Conservation (phyloP, 2,329 filamentous ascomycete species). For the Chaetothyriales sp. region DNA sequence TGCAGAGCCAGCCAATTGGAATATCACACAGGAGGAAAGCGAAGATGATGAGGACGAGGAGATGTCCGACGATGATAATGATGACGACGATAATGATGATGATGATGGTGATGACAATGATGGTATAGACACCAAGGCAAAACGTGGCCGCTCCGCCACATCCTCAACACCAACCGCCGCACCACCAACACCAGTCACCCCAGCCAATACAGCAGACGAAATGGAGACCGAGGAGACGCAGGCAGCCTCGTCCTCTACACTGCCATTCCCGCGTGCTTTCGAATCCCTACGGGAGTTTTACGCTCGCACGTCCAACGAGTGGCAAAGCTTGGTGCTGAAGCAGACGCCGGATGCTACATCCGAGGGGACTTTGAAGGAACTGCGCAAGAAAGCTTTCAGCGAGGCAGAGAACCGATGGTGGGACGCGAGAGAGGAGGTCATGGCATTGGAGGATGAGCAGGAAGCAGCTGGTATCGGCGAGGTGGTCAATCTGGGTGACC, state of each 20-base stretch:
- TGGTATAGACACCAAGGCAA: slow-evolving; percentile 20
- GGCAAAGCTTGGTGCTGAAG: slow-evolving; percentile 75
- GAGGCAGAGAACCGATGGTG: slow-evolving; percentile 96
- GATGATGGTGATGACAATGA: slow-evolving; percentile 27
- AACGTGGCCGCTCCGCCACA: slow-evolving; percentile 19
- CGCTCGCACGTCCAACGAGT: slow-evolving; percentile 67
- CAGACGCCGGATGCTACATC: slow-evolving; percentile 47
- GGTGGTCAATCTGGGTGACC: slow-evolving; percentile 73
- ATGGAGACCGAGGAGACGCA: slow-evolving; percentile 17
- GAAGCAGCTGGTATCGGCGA: slow-evolving; percentile 90
- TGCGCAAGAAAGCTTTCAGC: slow-evolving; percentile 80
- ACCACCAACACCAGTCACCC: slow-evolving; percentile 23
- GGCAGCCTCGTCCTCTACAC: slow-evolving; percentile 49
- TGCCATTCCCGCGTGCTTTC: slow-evolving; percentile 68
- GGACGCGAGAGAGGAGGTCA: slow-evolving; percentile 91
- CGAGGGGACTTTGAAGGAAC: slow-evolving; percentile 69
- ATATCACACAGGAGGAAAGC: slow-evolving; percentile 46
- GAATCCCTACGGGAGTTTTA: slow-evolving; percentile 89
- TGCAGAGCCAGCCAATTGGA: slow-evolving; percentile 75
- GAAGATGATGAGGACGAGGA: slow-evolving; percentile 39
- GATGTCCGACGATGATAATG: slow-evolving; percentile 28
- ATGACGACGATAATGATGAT: slow-evolving; percentile 32
- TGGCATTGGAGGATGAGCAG: slow-evolving; percentile 83
- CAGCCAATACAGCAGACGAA: slow-evolving; percentile 19
- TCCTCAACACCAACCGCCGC: slow-evolving; percentile 9